phyloP scores from a whole-genome alignment of 2,329 filamentous ascomycete species.

The Aspergillus sp. region DNA sequence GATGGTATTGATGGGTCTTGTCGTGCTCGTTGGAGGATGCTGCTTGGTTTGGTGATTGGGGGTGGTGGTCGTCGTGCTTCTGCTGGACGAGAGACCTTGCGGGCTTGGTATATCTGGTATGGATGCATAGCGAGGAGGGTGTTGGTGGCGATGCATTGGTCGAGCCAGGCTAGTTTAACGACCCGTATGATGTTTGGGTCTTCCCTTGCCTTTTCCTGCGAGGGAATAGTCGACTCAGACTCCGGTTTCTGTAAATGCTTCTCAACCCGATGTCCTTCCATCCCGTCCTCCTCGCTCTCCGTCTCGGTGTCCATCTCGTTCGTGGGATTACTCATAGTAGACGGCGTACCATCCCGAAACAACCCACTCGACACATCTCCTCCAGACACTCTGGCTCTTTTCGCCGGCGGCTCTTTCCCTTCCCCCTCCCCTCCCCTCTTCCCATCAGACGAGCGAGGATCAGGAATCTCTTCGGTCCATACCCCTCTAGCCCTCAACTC shows the following conservation, averaged over 20 bases:
- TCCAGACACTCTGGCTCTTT: neutral
- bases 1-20: slow-evolving; percentile 39
- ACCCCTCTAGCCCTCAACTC: slow-evolving; percentile 72
- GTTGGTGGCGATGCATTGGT: slow-evolving; percentile 46
- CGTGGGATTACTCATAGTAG: neutral
- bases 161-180: slow-evolving; percentile 55
- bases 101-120: slow-evolving; percentile 55
- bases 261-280: slow-evolving; percentile 10
- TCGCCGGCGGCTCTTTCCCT: neutral
- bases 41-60: slow-evolving; percentile 5
- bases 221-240: neutral
- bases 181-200: slow-evolving; percentile 45
- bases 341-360: neutral
- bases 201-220: neutral
- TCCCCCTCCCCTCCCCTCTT: neutral
- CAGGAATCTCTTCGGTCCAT: slow-evolving; percentile 40
- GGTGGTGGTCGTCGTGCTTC: neutral
- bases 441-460: neutral
- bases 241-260: slow-evolving; percentile 10
- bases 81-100: slow-evolving; percentile 40
- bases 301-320: slow-evolving; percentile 29
- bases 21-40: slow-evolving; percentile 56
- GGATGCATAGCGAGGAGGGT: slow-evolving; percentile 46
- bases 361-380: neutral
- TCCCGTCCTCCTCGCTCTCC: slow-evolving; percentile 27